These are phyloP conservation scores for Pythium phragmitis DNA, from an alignment of 352 stramenopile species.

Conservation along the genomic window DNA sequence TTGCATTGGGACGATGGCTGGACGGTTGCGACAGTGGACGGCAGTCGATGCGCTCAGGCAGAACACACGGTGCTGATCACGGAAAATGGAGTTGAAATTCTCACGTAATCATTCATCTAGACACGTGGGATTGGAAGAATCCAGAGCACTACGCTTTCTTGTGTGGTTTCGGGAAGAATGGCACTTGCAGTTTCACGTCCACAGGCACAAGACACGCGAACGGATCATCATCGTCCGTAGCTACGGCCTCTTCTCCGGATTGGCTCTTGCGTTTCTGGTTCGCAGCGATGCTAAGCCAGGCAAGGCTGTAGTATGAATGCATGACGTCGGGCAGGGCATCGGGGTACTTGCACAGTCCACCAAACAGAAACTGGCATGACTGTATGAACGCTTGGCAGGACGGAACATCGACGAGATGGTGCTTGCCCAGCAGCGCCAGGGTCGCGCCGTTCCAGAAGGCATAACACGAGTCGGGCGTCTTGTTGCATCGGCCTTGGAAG, in stretches of 20 bases:
- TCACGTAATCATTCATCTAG: constrained; percentile 76
- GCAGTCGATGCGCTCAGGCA: constrained; percentile 93
- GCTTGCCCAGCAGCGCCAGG: constrained; percentile 72
- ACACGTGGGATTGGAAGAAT: background rate
- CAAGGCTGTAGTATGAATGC: constrained; percentile 91
- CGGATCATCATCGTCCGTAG: constrained; percentile 4
- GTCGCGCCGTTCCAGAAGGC: constrained; percentile 92
- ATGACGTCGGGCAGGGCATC: constrained; percentile 85
- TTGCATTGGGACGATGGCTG: constrained; percentile 95
- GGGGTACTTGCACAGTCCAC: constrained; percentile 85
- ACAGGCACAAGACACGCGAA: constrained; percentile 44
- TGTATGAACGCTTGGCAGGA: constrained; percentile 76
- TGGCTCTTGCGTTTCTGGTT: constrained; percentile 19
- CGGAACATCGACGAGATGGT: constrained; percentile 74
- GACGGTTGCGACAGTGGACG: constrained; percentile 95
- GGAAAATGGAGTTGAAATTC: constrained; percentile 91
- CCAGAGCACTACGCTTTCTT: constrained; percentile 9
- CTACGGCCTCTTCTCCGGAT: constrained; percentile 14
- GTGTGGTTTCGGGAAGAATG: constrained; percentile 50
- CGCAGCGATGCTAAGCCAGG: constrained; percentile 86
- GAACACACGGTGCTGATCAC: constrained; percentile 98
- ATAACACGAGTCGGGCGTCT: constrained; percentile 89
- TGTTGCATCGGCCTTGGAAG: constrained; percentile 92
- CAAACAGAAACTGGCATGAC: constrained; percentile 80
- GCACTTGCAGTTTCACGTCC: constrained; percentile 79